These are phyloP conservation scores for Oemleria cerasiformis DNA, from an alignment of 306 rosid genomes.

Conservation along the genomic window DNA sequence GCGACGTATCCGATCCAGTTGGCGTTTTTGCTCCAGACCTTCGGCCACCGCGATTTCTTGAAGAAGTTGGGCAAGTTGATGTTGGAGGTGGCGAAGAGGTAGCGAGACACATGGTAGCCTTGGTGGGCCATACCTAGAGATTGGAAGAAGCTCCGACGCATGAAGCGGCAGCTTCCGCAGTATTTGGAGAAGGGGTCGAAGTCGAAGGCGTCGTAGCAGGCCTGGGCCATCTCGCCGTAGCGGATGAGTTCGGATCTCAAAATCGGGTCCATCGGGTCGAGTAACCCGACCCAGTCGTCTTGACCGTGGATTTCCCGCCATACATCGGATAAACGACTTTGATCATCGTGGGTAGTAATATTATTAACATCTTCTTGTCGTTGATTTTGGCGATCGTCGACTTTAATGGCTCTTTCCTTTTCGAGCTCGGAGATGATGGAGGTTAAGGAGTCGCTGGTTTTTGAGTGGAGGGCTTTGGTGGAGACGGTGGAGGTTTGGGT, in stretches of 20 bases:
- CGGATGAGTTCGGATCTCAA: constrained; percentile 65
- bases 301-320: constrained; percentile 83
- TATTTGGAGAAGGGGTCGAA: constrained; percentile 75
- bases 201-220: constrained; percentile 85
- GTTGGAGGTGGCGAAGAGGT: constrained; percentile 71
- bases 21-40: constrained; percentile 69
- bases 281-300: constrained; percentile 63
- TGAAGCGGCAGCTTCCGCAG: constrained; percentile 76
- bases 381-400: neutral
- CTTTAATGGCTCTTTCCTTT: neutral
- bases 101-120: constrained; percentile 59
- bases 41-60: constrained; percentile 72
- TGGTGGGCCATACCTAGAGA: constrained; percentile 28
- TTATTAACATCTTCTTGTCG: constrained; percentile 1
- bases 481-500: neutral
- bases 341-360: neutral
- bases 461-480: constrained; percentile 2
- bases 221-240: constrained; percentile 85
- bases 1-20: constrained; percentile 94
- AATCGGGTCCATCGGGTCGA: constrained; percentile 67
- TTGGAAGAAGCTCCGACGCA: constrained; percentile 33
- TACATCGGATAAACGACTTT: constrained; percentile 21
- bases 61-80: constrained; percentile 64
- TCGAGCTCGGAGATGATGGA: constrained; percentile 32
- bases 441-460: constrained; percentile 22